Conservation (phyloP, 805 yeast genomes). For the Saccharomycopsis schoenii region DNA sequence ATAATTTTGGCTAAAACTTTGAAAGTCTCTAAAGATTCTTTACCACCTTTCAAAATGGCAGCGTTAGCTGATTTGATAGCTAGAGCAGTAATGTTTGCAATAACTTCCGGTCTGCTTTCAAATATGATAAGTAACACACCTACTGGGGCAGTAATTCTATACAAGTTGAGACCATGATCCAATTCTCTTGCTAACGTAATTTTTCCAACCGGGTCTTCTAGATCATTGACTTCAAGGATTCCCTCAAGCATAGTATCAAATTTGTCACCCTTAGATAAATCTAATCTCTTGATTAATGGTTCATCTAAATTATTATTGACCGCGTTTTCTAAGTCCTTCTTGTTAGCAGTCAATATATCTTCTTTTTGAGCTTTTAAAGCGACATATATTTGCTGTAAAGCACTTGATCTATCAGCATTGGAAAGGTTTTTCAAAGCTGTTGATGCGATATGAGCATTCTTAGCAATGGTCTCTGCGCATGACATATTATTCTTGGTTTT, state of each 20-base stretch:
- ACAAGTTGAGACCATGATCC: conserved; percentile 81
- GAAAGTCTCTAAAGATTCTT: conserved; percentile 82
- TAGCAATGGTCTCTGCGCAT: conserved; percentile 43
- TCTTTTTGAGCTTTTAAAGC: conserved; percentile 51
- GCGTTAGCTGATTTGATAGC: conserved; percentile 96
- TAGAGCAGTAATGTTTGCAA: conserved; percentile 92
- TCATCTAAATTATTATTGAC: conserved; percentile 47
- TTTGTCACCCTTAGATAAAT: conserved; percentile 71
- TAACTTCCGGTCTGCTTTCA: conserved; percentile 96
- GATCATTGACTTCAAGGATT: conserved; percentile 76
- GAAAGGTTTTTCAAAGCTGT: conserved; percentile 69
- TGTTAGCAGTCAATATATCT: conserved; percentile 62
- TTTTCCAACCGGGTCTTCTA: conserved; percentile 91
- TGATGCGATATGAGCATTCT: conserved; percentile 73
- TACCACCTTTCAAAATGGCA: conserved; percentile 96
- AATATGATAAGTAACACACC: conserved; percentile 90
- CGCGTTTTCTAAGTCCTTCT: conserved; percentile 66
- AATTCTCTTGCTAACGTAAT: conserved; percentile 71
- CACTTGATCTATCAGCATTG: conserved; percentile 61
- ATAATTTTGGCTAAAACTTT: conserved; percentile 69
- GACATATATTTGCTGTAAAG: conserved; percentile 64
- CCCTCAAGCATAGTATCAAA: conserved; percentile 94
- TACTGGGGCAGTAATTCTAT: conserved; percentile 83
- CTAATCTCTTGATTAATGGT: conserved; percentile 75
- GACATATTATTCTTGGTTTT: background rate